Evolutionary conservation across 179 eudicot species (phyloP).

Genomic region (Gypsophila paniculata): DNA sequence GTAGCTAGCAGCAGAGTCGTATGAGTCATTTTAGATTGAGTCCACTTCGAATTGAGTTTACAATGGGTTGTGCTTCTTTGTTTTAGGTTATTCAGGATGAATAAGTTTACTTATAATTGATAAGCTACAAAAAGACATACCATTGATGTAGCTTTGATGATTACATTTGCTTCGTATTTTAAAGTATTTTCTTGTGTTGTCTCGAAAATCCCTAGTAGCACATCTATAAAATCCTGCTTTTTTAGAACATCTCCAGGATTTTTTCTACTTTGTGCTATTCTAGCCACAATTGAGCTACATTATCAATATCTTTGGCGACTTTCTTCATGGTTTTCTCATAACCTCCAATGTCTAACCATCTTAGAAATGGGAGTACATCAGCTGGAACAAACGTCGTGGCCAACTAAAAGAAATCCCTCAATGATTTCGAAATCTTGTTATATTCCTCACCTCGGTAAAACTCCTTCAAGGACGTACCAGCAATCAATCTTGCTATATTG

Average conservation of each 20-base stretch:
- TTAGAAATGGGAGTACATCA: constrained; percentile 30
- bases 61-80: neutral
- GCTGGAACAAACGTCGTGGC: constrained; percentile 19
- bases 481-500: constrained; percentile 19
- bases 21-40: too few relatives aligned
- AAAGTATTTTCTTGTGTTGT: neutral
- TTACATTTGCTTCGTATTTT: neutral
- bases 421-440: neutral
- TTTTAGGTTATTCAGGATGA: neutral
- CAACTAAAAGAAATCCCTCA: constrained; percentile 19
- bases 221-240: constrained; percentile 31
- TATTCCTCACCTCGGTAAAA: constrained; percentile 14
- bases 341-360: constrained; percentile 31
- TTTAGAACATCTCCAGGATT: neutral
- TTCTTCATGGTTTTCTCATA: constrained; percentile 32
- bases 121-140: neutral
- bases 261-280: constrained; percentile 26
- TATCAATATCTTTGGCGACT: constrained; percentile 28
- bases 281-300: constrained; percentile 27
- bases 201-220: neutral
- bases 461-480: constrained; percentile 22
- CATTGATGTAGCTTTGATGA: constrained; percentile 5
- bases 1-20: too few relatives aligned
- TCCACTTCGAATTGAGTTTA: too few relatives aligned
- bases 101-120: neutral